Conservation (phyloP, 805 yeast species). For the Saccharomycopsis fermentans region DNA sequence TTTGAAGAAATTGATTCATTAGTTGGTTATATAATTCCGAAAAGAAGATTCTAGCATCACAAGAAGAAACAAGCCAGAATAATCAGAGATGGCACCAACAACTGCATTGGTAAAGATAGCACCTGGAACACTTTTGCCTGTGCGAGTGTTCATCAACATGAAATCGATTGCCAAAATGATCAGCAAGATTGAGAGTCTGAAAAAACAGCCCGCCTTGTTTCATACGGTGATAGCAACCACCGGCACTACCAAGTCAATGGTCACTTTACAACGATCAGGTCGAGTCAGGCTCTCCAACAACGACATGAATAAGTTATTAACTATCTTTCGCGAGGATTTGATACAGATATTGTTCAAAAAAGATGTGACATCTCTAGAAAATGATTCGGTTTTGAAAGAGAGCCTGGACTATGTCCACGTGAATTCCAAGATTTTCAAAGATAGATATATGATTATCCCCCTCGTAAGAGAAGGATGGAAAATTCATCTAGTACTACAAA, state of each 20-base stretch:
- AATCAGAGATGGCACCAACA: conserved; percentile 2
- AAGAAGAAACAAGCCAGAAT: too few species aligned
- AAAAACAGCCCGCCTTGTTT: conserved; percentile 3
- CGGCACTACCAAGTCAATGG: conserved; percentile 4
- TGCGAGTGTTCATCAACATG: conserved; percentile 12
- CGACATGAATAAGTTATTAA: conserved; percentile 5
- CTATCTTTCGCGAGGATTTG: conserved; percentile 2
- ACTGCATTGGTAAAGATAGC: conserved; percentile 9
- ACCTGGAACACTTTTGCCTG: conserved; percentile 4
- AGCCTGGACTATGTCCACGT: neutral
- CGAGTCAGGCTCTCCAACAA: conserved; percentile 10
- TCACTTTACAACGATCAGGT: conserved; percentile 2
- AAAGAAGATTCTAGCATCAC: too few species aligned
- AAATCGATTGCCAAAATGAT: conserved; percentile 3
- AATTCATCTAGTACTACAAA: conserved; percentile 10
- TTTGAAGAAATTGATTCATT: too few species aligned
- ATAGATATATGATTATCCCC: conserved; percentile 3
- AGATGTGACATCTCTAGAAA: neutral
- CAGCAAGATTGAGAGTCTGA: neutral
- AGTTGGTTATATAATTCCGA: too few species aligned
- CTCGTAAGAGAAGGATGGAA: conserved; percentile 7
- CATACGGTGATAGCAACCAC: conserved; percentile 11
- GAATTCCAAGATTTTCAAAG: neutral
- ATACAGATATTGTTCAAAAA: conserved; percentile 6
- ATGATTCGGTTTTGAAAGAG: neutral